phyloP scores from a whole-genome alignment of 148 eudicot genomes.

The Camellia japonica region DNA sequence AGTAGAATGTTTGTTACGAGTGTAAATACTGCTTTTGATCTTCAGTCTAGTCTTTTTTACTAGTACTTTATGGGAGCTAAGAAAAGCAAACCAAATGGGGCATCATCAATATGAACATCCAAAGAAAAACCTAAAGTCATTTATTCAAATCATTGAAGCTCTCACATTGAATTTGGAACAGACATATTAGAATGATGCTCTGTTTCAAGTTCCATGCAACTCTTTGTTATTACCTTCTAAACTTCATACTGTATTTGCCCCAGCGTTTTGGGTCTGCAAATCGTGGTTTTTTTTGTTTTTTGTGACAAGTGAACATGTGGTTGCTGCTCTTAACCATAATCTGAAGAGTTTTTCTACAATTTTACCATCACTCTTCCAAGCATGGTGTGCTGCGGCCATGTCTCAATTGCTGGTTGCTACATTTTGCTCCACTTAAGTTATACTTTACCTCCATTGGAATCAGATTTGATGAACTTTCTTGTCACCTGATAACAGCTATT shows the following conservation, averaged over 20 bases:
- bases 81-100: not conserved
- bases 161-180: too few relatives aligned
- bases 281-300: not conserved
- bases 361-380: too few relatives aligned
- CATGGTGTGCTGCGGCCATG: not conserved
- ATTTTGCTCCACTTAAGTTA: not conserved
- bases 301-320: too few relatives aligned
- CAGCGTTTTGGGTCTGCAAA: not conserved
- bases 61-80: not conserved
- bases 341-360: too few relatives aligned
- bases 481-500: not conserved
- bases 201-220: too few relatives aligned
- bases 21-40: not conserved
- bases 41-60: constrained; percentile 4
- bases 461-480: not conserved
- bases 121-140: not conserved
- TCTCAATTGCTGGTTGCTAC: not conserved
- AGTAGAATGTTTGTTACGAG: constrained; percentile 6
- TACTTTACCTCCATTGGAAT: not conserved
- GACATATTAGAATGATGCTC: too few relatives aligned
- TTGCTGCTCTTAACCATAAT: too few relatives aligned
- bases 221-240: not conserved
- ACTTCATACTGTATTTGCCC: not conserved
- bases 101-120: not conserved
- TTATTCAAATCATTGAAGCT: too few relatives aligned